phyloP scores from a whole-genome alignment of 306 rosid species.

The Pterocarpus santalinus region DNA sequence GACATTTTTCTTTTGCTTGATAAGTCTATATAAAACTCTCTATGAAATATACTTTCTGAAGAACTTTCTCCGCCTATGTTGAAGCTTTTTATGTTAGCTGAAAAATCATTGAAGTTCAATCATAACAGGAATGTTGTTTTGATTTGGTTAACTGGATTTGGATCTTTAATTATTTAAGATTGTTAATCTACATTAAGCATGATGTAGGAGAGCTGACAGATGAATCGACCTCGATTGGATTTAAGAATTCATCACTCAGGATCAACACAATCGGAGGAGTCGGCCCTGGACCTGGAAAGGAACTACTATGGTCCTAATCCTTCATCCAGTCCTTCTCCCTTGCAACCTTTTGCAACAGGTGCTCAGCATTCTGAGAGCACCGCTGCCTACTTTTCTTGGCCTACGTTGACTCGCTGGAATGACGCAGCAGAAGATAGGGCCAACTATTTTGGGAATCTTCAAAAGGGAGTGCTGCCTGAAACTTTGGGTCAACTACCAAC shows the following conservation, averaged over 20 bases:
- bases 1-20: conserved; percentile 35
- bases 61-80: conserved; percentile 24
- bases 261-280: conserved; percentile 89
- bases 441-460: conserved; percentile 92
- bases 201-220: conserved; percentile 76
- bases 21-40: conserved; percentile 1
- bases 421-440: conserved; percentile 95
- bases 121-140: conserved; percentile 36
- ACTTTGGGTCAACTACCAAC: conserved; percentile 85
- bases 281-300: conserved; percentile 85
- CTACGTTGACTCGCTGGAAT: conserved; percentile 83
- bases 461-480: conserved; percentile 96
- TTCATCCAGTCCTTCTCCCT: conserved; percentile 75
- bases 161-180: conserved; percentile 27
- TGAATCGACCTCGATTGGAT: conserved; percentile 73
- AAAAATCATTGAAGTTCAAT: conserved; percentile 39
- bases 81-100: conserved; percentile 39
- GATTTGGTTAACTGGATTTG: conserved; percentile 10
- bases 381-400: conserved; percentile 99
- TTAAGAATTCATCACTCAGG: conserved; percentile 77
- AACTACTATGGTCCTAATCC: conserved; percentile 71
- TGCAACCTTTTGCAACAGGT: conserved; percentile 81
- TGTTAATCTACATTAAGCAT: conserved; percentile 42
- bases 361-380: conserved; percentile 91
- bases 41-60: conserved; percentile 8